Base-by-base conservation (phyloP, 192 early-diverging fungal species). In the Coemansia javaensis region DNA sequence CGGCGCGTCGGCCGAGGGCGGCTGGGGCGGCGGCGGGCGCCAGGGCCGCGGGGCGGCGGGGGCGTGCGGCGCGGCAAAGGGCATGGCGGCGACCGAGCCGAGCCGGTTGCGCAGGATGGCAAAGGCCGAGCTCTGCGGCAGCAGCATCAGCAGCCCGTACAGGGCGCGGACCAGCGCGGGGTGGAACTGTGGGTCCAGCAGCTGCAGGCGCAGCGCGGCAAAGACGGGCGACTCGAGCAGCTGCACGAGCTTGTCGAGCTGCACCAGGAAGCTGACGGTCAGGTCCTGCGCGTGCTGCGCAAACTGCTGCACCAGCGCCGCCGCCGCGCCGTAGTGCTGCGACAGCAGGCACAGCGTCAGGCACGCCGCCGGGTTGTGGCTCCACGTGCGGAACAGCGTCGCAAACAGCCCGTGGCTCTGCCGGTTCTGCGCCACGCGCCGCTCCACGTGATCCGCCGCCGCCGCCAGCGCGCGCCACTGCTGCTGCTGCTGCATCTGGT, bases 191-290 rank as follows among this genome's bases (percentile, higher is more conserved):
- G 95, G 93, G 42, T 99, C 97, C 28, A 98, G 65, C 7, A 99
- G 75, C 67, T 98, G 94, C 40, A 99, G 66, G 4, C 97, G 80
- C 20, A 99, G 69, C 50, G 87, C 90, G 6, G 94, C 95, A 75
- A 99, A 99, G 13, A 99, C 93, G 7, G 97, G 97, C 1, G 89
- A 91, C 66, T 99, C 97, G 14, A 99, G 59, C 5, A 99, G 75
- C 69, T 98, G 95, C 23, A 99, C 97, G 3, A 99, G 82, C 53
- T 97, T 99, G 59, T 99, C 97, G 20, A 97, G 83, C 58, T 98
- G 95, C 28, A 99, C 91, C 15, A 99, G 65, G 22, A 95, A 77
- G 44, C 83, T 88, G 30, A 99, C 94, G 3, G 91, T 96, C 40
- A 98, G 89, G 56, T 98, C 94, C 16, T 58, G 53, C 33, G 66